A percentile compares a stretch with the other conserved stretches of the same genome.
These are phyloP conservation scores for Elongisporangium prolatum DNA, from an alignment of 352 stramenopile species.

Conservation along the genomic window DNA sequence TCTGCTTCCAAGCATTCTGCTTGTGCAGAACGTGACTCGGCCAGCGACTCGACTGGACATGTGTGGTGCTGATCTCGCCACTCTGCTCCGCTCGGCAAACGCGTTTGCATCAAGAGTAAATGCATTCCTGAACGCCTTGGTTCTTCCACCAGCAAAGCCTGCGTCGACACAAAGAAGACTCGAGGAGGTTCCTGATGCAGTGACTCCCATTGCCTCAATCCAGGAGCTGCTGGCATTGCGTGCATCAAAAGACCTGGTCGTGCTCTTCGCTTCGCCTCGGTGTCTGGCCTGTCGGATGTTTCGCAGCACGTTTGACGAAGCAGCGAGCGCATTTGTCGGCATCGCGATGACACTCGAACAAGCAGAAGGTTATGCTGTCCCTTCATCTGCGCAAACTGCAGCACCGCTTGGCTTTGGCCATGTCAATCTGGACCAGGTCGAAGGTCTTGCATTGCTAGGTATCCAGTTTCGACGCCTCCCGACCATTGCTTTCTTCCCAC, in stretches of 20 bases:
- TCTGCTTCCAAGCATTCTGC: constrained; percentile 20
- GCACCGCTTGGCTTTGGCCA: constrained; percentile 6
- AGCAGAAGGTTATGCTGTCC: not conserved
- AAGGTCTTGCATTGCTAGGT: constrained; percentile 3
- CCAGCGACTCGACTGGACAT: constrained; percentile 10
- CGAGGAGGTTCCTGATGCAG: not conserved
- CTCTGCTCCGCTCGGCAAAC: constrained; percentile 1
- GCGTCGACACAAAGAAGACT: not conserved
- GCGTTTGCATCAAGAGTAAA: constrained; percentile 5
- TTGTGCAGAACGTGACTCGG: constrained; percentile 16
- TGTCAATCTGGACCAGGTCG: constrained; percentile 17
- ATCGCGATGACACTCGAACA: not conserved
- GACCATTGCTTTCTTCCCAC: constrained; percentile 8
- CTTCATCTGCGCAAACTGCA: not conserved
- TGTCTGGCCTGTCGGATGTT: constrained; percentile 15
- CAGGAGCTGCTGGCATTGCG: not conserved
- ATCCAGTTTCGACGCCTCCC: constrained; percentile 5
- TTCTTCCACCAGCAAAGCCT: not conserved
- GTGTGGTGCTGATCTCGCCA: constrained; percentile 6
- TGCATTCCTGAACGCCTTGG: constrained; percentile 1
- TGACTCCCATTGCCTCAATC: not conserved
- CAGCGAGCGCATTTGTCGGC: not conserved
- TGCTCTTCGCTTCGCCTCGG: constrained; percentile 15
- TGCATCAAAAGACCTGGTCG: constrained; percentile 7
- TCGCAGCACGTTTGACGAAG: constrained; percentile 9